Percentiles rank a stretch among this genome's conserved stretches.
phyloP scores from a whole-genome alignment of 257 asterid genomes.

The Henckelia pumila region DNA sequence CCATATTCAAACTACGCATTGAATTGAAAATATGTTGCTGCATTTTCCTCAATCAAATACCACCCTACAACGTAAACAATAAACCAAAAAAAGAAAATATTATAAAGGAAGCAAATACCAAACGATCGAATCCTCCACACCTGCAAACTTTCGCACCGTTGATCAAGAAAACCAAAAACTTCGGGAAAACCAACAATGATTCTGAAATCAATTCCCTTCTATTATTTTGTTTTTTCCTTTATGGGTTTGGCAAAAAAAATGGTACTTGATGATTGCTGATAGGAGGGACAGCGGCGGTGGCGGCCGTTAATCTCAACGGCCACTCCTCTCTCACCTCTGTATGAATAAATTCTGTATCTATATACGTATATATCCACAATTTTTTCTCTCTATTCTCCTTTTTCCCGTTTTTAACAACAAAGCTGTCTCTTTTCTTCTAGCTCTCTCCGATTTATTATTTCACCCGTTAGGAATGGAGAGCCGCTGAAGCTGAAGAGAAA shows the following conservation, averaged over 20 bases:
- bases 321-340: constrained; percentile 21
- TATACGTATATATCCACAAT: neutral
- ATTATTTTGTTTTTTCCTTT: constrained; percentile 3
- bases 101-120: constrained; percentile 11
- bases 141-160: constrained; percentile 62
- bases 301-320: constrained; percentile 30
- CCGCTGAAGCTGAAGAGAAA: constrained; percentile 28
- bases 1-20: constrained; percentile 78
- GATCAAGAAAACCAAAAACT: constrained; percentile 21
- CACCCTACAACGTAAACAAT: constrained; percentile 22
- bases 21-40: constrained; percentile 69
- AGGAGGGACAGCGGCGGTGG: constrained; percentile 19
- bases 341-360: neutral
- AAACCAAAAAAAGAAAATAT: constrained; percentile 11
- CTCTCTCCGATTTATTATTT: neutral
- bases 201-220: constrained; percentile 33
- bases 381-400: neutral
- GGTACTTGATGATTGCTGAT: constrained; percentile 17
- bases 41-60: constrained; percentile 49
- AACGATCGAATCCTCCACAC: constrained; percentile 31
- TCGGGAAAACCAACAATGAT: constrained; percentile 29
- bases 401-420: neutral
- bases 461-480: constrained; percentile 62
- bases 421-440: neutral
- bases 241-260: constrained; percentile 1